Evolutionary conservation across 2,329 filamentous ascomycete species (phyloP).

Genomic region (Calonectria multiphialidica): DNA sequence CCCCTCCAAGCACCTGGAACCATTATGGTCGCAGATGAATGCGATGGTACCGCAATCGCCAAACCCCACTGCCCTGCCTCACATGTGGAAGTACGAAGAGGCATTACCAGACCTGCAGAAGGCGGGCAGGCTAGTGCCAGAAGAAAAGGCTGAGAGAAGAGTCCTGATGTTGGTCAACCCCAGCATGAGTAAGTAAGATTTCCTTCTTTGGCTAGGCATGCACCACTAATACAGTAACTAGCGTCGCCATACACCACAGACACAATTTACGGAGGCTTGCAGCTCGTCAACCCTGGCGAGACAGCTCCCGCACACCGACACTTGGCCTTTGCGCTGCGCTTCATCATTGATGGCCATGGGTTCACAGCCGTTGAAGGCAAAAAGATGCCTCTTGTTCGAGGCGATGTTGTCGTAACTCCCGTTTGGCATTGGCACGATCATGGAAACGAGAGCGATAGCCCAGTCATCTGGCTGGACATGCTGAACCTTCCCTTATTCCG

Average conservation of each 20-base stretch:
- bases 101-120: constrained; percentile 49
- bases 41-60: constrained; percentile 59
- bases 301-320: constrained; percentile 67
- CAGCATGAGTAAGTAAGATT: constrained; percentile 57
- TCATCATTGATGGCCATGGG: constrained; percentile 68
- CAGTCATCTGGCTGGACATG: constrained; percentile 70
- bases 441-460: constrained; percentile 65
- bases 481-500: constrained; percentile 65
- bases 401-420: constrained; percentile 69
- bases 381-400: constrained; percentile 62
- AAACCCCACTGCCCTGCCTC: constrained; percentile 55
- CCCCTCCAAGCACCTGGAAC: constrained; percentile 49
- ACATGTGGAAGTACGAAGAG: constrained; percentile 53
- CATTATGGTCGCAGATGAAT: constrained; percentile 63
- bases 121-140: constrained; percentile 51
- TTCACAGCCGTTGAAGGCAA: constrained; percentile 69
- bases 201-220: accelerated
- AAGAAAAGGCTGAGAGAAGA: constrained; percentile 55
- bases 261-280: constrained; percentile 68
- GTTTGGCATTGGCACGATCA: constrained; percentile 73
- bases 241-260: constrained; percentile 61
- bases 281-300: constrained; percentile 68
- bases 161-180: constrained; percentile 59
- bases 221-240: constrained; percentile 21
- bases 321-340: constrained; percentile 67